Conservation (phyloP, 306 rosid species). For the Astragalus membranaceus region DNA sequence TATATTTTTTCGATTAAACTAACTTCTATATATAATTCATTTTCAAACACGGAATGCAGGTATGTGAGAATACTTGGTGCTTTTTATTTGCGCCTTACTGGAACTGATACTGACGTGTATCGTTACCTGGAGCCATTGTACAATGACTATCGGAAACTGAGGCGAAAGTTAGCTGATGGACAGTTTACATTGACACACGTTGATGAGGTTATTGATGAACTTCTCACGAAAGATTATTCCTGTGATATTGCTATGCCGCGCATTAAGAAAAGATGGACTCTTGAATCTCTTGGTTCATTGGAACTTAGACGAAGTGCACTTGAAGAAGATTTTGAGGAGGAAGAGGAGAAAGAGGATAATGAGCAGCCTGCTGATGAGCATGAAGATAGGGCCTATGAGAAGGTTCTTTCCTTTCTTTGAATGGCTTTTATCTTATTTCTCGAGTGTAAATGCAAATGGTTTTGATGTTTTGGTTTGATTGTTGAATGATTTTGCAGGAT, state of each 20-base stretch:
- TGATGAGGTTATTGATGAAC: conserved; percentile 97
- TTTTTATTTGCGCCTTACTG: conserved; percentile 86
- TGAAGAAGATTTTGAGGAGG: conserved; percentile 99
- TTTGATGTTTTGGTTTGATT: background rate
- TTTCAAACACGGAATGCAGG: conserved; percentile 25
- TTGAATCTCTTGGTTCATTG: conserved; percentile 53
- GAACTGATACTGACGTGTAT: conserved; percentile 74
- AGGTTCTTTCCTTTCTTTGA: conserved; percentile 37
- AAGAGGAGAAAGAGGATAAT: conserved; percentile 91
- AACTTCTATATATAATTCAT: background rate
- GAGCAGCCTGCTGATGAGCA: conserved; percentile 63
- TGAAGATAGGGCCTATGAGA: conserved; percentile 64
- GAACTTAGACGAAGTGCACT: conserved; percentile 87
- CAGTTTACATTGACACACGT: conserved; percentile 71
- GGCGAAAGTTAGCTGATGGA: conserved; percentile 69
- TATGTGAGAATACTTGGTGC: conserved; percentile 93
- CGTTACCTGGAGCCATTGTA: conserved; percentile 88
- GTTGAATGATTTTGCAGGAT: conserved; percentile 38
- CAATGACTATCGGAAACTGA: conserved; percentile 76
- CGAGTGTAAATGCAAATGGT: background rate
- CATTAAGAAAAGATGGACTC: conserved; percentile 86
- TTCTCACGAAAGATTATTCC: conserved; percentile 78
- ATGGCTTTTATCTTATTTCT: background rate
- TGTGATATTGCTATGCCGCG: conserved; percentile 96
- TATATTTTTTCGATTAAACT: background rate